A percentile compares a stretch with the other conserved stretches of the same genome.
Evolutionary conservation across 441 rosid genomes (phyloP).

Genomic region (Gossypium gossypioides): DNA sequence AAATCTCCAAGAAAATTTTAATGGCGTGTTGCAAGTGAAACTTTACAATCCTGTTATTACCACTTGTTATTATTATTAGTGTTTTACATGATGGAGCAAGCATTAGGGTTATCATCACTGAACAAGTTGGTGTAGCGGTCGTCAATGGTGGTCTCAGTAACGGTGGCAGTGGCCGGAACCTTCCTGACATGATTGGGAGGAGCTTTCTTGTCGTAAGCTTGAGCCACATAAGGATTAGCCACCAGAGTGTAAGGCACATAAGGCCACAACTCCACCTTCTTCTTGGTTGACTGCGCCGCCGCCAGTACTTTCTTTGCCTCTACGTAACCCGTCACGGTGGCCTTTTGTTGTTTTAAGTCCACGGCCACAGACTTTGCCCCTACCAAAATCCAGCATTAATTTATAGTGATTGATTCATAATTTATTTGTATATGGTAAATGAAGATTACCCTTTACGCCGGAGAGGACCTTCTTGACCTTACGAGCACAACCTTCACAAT

Average conservation of each 20-base stretch:
- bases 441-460: constrained; percentile 49
- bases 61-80: not conserved
- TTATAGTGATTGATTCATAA: no score
- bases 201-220: constrained; percentile 84
- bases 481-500: constrained; percentile 80
- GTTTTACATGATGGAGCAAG: constrained; percentile 62
- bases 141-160: constrained; percentile 51
- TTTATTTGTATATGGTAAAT: not conserved
- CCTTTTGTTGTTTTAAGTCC: constrained; percentile 75
- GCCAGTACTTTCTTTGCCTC: constrained; percentile 54
- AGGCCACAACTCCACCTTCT: constrained; percentile 87
- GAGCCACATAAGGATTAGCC: constrained; percentile 61
- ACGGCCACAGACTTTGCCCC: constrained; percentile 73
- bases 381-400: constrained; percentile 9
- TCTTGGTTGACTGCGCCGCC: constrained; percentile 73
- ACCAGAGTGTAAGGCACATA: constrained; percentile 64
- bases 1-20: not conserved
- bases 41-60: not conserved
- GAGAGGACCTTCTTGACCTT: constrained; percentile 69
- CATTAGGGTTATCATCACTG: constrained; percentile 72
- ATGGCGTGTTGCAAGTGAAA: not conserved
- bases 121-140: constrained; percentile 50
- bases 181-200: constrained; percentile 64
- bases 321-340: constrained; percentile 53
- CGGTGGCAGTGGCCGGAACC: constrained; percentile 38